These are phyloP conservation scores for Suhomyces bolitotheri DNA, from an alignment of 1,139 yeast species.

Conservation along the genomic window DNA sequence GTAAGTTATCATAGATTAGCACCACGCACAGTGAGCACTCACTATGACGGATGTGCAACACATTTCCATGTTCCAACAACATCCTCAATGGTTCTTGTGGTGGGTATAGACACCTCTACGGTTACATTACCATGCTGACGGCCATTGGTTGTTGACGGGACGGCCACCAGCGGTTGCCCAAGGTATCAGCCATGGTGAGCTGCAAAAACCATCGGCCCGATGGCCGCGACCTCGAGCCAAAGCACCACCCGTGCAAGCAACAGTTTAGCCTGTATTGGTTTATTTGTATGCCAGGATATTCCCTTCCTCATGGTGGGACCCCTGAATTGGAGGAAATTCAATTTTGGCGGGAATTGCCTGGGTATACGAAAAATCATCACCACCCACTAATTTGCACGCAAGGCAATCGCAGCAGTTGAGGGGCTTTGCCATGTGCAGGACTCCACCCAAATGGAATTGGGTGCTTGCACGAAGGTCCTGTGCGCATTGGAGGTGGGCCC, in stretches of 20 bases:
- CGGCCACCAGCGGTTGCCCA: not conserved
- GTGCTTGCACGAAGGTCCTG: constrained; percentile 2
- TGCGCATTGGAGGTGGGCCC: not conserved
- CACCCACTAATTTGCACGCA: constrained; percentile 7
- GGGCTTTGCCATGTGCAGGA: constrained; percentile 10
- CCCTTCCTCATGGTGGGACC: too few species aligned
- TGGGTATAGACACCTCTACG: constrained; percentile 1
- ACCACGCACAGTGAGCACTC: constrained; percentile 11
- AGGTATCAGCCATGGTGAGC: not conserved
- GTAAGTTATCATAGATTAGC: constrained; percentile 10
- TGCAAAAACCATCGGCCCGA: constrained; percentile 1
- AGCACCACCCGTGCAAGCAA: too few species aligned
- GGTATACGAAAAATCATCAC: constrained; percentile 17
- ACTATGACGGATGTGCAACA: not conserved
- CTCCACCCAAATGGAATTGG: constrained; percentile 5
- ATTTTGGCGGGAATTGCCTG: constrained; percentile 17
- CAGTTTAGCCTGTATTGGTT: too few species aligned
- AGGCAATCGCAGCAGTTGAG: constrained; percentile 9
- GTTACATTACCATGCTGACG: not conserved
- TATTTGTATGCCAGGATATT: too few species aligned
- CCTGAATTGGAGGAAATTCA: constrained; percentile 4
- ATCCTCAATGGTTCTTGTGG: not conserved
- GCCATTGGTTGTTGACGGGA: not conserved
- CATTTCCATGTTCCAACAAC: not conserved
- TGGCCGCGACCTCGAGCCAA: not conserved